phyloP scores from a whole-genome alignment of 441 rosid genomes.

The Jatropha podagrica region DNA sequence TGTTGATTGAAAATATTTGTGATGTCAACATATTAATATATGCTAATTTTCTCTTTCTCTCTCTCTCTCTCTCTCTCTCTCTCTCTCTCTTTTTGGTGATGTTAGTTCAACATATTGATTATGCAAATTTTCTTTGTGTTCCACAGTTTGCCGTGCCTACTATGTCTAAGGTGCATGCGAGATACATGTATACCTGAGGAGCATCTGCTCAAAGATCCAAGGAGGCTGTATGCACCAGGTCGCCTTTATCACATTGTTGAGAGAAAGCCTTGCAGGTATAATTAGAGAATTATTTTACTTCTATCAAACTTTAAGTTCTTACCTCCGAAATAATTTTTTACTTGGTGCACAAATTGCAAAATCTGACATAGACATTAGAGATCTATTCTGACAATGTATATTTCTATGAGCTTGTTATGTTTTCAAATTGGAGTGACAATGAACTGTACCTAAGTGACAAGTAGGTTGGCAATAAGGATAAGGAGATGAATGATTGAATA shows the following conservation, averaged over 20 bases:
- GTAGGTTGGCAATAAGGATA: background rate
- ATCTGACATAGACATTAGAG: background rate
- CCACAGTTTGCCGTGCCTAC: slow-evolving; percentile 78
- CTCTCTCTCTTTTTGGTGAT: background rate
- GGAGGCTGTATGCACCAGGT: slow-evolving; percentile 95
- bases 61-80: background rate
- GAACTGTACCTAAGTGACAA: background rate
- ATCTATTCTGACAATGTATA: background rate
- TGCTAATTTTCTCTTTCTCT: background rate
- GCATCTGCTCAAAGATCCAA: slow-evolving; percentile 85
- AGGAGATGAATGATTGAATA: background rate
- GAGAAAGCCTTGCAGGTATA: slow-evolving; percentile 76
- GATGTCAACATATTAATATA: background rate
- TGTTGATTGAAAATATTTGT: background rate
- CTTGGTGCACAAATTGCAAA: background rate
- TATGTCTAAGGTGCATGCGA: slow-evolving; percentile 82
- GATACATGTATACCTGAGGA: slow-evolving; percentile 88
- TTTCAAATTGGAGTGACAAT: slow-evolving; percentile 1
- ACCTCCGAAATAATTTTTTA: background rate
- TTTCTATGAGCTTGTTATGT: background rate
- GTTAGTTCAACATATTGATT: slow-evolving; percentile 4
- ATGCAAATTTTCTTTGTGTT: slow-evolving; percentile 21
- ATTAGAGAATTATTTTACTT: background rate
- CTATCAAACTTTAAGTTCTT: background rate
- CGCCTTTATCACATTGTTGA: slow-evolving; percentile 94